Evolutionary conservation across 2,329 filamentous ascomycete species (phyloP).

Genomic region (Colletotrichum limetticola): DNA sequence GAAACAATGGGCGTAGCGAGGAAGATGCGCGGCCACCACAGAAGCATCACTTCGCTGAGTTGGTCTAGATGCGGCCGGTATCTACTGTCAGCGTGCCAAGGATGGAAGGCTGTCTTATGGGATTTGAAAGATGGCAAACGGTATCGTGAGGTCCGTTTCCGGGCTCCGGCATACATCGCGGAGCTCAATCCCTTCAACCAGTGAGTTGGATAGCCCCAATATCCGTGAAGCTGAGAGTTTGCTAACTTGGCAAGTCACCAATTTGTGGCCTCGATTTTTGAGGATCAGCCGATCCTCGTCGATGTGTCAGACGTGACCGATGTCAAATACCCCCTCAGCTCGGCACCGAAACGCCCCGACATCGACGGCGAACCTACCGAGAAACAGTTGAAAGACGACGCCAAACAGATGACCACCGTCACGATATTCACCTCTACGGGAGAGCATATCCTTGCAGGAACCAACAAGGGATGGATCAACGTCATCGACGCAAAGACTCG

Average conservation of each 20-base stretch:
- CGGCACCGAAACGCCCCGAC: constrained; percentile 80
- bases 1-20: constrained; percentile 97
- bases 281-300: constrained; percentile 90
- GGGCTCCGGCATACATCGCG: constrained; percentile 93
- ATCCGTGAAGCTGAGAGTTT: background rate
- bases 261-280: constrained; percentile 92
- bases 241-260: constrained; percentile 57
- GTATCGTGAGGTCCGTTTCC: constrained; percentile 87
- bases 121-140: constrained; percentile 79
- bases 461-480: constrained; percentile 95
- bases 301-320: constrained; percentile 78
- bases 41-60: constrained; percentile 92
- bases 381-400: constrained; percentile 90
- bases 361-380: constrained; percentile 79
- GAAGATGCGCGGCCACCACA: constrained; percentile 92
- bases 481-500: constrained; percentile 87
- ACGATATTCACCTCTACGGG: constrained; percentile 88
- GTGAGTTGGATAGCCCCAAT: constrained; percentile 57
- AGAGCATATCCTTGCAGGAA: constrained; percentile 90
- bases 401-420: constrained; percentile 93
- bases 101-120: constrained; percentile 97
- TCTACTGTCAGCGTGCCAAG: constrained; percentile 90
- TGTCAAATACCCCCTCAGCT: constrained; percentile 81
- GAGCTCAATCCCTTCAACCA: constrained; percentile 93
- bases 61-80: constrained; percentile 95